Evolutionary conservation across 148 eudicot species (phyloP).

Genomic region (Pharnaceum exiguum): DNA sequence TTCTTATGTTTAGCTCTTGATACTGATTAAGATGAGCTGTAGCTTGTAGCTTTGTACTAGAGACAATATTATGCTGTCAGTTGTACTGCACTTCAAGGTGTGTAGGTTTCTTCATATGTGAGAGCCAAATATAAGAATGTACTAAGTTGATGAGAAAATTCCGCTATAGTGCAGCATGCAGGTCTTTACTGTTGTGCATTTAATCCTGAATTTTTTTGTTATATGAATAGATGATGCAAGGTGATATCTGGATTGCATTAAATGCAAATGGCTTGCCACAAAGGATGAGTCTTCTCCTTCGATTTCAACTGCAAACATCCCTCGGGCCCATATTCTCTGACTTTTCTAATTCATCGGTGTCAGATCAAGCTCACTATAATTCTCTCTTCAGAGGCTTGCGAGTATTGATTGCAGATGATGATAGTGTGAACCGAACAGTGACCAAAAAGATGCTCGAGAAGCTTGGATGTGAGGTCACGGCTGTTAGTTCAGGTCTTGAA

Average conservation of each 20-base stretch:
- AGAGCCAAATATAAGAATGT: no score
- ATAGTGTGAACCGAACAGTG: constrained; percentile 58
- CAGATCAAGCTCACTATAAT: constrained; percentile 24
- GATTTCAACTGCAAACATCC: constrained; percentile 37
- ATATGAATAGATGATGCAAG: constrained; percentile 75
- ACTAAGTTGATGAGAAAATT: neutral
- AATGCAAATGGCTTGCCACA: constrained; percentile 40
- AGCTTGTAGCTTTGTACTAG: no score
- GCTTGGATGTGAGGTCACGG: constrained; percentile 57
- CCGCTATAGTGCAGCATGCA: neutral
- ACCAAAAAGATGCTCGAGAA: constrained; percentile 67
- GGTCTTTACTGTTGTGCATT: neutral
- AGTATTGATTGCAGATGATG: constrained; percentile 61
- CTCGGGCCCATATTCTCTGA: constrained; percentile 12
- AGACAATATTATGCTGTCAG: no score
- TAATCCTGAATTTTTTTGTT: neutral
- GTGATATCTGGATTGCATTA: constrained; percentile 63
- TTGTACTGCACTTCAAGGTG: no score
- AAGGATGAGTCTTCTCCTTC: constrained; percentile 54
- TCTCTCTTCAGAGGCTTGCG: constrained; percentile 43
- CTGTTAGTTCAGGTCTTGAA: constrained; percentile 57
- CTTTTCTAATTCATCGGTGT: constrained; percentile 9
- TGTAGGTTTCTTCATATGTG: no score
- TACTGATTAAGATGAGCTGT: no score
- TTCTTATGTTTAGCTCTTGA: no score